Conservation (phyloP, 2,329 filamentous ascomycete species). For the Penicillium glabrum region DNA sequence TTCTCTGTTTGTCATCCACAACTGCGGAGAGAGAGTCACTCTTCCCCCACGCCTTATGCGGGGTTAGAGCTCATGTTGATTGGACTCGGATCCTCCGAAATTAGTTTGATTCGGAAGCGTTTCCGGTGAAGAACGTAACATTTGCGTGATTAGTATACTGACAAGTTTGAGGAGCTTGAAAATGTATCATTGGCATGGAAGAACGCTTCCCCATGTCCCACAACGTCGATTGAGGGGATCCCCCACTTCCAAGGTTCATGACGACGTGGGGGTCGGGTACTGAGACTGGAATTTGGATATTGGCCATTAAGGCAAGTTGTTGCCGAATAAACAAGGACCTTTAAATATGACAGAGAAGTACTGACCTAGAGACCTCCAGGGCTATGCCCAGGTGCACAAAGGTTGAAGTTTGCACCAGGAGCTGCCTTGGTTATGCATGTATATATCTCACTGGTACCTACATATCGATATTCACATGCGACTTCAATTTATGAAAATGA, state of each 20-base stretch:
- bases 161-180: background rate
- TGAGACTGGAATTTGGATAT: background rate
- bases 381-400: no score
- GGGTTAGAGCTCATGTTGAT: conserved; percentile 4
- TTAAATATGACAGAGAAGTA: no score
- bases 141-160: background rate
- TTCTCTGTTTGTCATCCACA: conserved; percentile 2
- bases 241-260: background rate
- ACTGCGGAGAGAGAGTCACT: background rate
- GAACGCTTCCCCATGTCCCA: no score
- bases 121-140: background rate
- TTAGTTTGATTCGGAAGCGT: background rate
- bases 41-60: conserved; percentile 11
- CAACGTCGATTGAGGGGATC: background rate
- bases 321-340: no score
- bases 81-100: background rate
- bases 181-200: no score
- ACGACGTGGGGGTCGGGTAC: background rate
- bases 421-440: no score
- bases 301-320: no score
- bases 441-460: no score
- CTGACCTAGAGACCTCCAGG: no score
- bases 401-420: no score
- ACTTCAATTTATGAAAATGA: no score
- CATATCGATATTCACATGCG: no score